Conservation (phyloP, 75 land plant genomes). For the Picea sitchensis region DNA sequence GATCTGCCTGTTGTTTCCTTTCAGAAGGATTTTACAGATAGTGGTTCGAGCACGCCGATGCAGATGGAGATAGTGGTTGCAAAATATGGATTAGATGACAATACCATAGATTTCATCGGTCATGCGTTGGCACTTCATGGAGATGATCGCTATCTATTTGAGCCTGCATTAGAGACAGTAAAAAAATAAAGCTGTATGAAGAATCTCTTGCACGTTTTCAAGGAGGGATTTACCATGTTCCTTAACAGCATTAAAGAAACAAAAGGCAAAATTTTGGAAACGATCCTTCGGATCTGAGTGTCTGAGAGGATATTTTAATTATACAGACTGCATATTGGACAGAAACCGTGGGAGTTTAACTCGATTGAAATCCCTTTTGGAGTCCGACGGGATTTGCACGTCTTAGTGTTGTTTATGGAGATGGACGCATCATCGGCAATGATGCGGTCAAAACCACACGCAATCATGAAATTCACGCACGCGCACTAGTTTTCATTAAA, state of each 20-base stretch:
- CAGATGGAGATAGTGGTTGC: too few relatives aligned
- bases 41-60: constrained; percentile 27
- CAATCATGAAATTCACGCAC: too few relatives aligned
- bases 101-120: constrained; percentile 89
- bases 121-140: constrained; percentile 90
- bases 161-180: constrained; percentile 73
- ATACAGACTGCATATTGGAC: background rate
- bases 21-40: too few relatives aligned
- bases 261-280: background rate
- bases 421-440: too few relatives aligned
- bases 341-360: background rate
- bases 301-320: background rate
- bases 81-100: constrained; percentile 68
- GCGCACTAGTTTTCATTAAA: too few relatives aligned
- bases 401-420: too few relatives aligned
- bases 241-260: too few relatives aligned
- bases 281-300: background rate
- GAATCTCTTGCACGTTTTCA: too few relatives aligned
- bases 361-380: background rate
- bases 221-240: too few relatives aligned
- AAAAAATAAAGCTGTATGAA: constrained; percentile 16
- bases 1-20: too few relatives aligned
- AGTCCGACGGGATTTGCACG: background rate
- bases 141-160: constrained; percentile 70
- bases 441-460: too few relatives aligned